phyloP scores from a whole-genome alignment of 306 rosid species.

The Styphnolobium japonicum region DNA sequence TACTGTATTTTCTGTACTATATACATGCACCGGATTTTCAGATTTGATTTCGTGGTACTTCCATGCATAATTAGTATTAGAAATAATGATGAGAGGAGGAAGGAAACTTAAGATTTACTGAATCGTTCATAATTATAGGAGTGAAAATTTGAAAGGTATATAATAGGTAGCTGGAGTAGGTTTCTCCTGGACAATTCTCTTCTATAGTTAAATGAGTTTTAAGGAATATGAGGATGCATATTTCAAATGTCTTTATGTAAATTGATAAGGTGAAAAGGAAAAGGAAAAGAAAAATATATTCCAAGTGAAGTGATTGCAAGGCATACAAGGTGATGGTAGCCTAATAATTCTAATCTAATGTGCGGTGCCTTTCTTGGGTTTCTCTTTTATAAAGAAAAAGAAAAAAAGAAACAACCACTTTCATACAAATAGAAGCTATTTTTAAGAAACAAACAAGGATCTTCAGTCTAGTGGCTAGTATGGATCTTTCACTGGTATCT shows the following conservation, averaged over 20 bases:
- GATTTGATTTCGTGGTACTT: conserved; percentile 13
- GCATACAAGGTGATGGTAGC: too few species aligned
- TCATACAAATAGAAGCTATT: too few species aligned
- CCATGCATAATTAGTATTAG: background rate
- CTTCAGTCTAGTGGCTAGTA: too few species aligned
- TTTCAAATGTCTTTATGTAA: too few species aligned
- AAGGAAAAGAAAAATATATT: too few species aligned
- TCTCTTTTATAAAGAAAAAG: too few species aligned
- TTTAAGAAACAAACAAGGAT: too few species aligned
- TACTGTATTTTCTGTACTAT: conserved; percentile 42
- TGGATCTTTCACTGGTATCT: too few species aligned
- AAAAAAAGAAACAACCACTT: too few species aligned
- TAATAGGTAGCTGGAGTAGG: background rate
- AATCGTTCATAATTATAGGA: background rate
- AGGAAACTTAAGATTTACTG: background rate
- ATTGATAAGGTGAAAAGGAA: background rate
- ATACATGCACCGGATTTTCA: conserved; percentile 21
- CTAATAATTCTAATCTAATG: background rate
- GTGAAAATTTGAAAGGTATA: background rate
- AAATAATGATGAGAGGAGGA: background rate
- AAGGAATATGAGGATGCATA: background rate
- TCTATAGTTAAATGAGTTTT: background rate
- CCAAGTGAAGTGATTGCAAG: background rate
- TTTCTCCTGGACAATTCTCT: background rate
- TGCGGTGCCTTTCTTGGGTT: background rate